Evolutionary conservation across 768 basidiomycete genomes (phyloP).

Genomic region (Hemileccinum impolitum): DNA sequence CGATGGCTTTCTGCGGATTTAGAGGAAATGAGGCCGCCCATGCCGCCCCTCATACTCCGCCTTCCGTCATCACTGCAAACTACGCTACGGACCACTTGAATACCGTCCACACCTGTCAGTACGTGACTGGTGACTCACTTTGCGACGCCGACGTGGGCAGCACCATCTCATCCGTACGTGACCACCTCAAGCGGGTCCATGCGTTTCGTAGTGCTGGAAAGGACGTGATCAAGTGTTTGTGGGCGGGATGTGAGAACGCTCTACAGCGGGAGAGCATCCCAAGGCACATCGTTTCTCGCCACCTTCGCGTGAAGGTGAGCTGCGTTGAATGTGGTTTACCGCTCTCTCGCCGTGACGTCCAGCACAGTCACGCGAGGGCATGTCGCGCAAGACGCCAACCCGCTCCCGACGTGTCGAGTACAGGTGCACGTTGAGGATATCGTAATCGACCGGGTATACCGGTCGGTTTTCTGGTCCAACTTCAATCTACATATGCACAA

Average conservation of each 20-base stretch:
- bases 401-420: background rate
- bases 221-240: slow-evolving; percentile 1
- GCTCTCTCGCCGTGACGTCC: slow-evolving; percentile 24
- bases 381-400: slow-evolving; percentile 4
- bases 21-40: too few species aligned
- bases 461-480: too few species aligned
- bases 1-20: background rate
- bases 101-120: slow-evolving; percentile 2
- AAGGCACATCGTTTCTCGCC: slow-evolving; percentile 16
- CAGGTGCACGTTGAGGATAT: background rate
- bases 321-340: slow-evolving; percentile 10
- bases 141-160: slow-evolving; percentile 10
- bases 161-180: slow-evolving; percentile 5
- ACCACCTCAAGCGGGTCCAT: slow-evolving; percentile 15
- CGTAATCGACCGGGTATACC: too few species aligned
- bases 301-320: slow-evolving; percentile 9
- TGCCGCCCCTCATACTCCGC: background rate
- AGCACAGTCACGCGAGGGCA: slow-evolving; percentile 7
- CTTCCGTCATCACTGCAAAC: background rate
- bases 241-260: slow-evolving; percentile 4
- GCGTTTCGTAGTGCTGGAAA: slow-evolving; percentile 4
- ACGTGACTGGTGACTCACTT: background rate
- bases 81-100: background rate
- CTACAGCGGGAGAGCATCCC: slow-evolving; percentile 19
- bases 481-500: too few species aligned